Evolutionary conservation across 345 rosid genomes (phyloP), one percentile per base, ranked within the genome.

Genomic region (Schrenkiella parvula): DNA sequence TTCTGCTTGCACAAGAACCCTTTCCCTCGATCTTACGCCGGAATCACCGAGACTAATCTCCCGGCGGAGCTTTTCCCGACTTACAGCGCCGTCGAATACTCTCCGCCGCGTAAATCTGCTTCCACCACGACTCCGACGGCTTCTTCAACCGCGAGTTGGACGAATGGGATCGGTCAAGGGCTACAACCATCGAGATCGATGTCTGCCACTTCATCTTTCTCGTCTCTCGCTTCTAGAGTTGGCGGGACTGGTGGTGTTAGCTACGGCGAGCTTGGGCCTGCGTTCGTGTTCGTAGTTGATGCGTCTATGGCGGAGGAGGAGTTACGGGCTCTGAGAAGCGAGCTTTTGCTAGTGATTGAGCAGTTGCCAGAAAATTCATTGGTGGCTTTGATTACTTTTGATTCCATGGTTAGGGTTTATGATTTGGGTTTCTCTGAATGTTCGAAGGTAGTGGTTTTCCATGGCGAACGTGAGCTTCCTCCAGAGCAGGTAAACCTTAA

Each of bases 11-110:
- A 48, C 52, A 81, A 64, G 15, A 95, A 88, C 78, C 66, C 76
- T 48, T 89, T 95, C 68, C 99, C 99, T 5, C 78, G 84, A 39
- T 84, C 96, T 34, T 91, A 95, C 56, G 75, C 88, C 10, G 89
- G 89, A 15, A 82, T 88, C 73, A 87, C 88, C 2, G 97, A 91
- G 25, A 83, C 93, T 59, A 89, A 81, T 71, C 93, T 91, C 57
- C 98, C 96, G 3, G 99, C 99, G 19, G 99, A 95, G 86, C 98
- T 95, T 64, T 95, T 89, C 65, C 99, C 98, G 0, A 95, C 97
- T 42, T 88, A 95, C 61, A 86, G 90, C 79, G 80, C 97, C 14
- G 92, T 95, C 4, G 98, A 95, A 60, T 91, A 89, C 71, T 48
- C 75, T 47, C 74, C 78, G 22, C 68, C 60, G 70, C 67, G 65